Base-by-base conservation (phyloP, 108 stramenopile species). In the Nannochloropsis gaditana region DNA sequence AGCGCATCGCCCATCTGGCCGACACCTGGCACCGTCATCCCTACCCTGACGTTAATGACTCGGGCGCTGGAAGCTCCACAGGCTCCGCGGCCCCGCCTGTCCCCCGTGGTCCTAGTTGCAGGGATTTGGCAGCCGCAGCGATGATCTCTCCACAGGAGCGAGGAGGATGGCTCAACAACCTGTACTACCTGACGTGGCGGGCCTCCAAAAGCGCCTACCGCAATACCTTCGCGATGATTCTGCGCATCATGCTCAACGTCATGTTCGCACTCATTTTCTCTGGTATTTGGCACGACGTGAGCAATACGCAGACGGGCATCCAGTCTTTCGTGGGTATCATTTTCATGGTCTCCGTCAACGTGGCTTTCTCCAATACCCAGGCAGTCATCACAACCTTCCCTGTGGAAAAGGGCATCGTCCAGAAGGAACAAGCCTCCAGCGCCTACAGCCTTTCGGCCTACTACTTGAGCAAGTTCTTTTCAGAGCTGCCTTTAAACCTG, bases 121-220 rank as follows among this genome's bases (percentile, higher is more conserved):
- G n/a, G 59, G 59, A 73, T n/a, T 4, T 73, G n/a, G 59, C 59
- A 15, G 59, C 59, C 2, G 59, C 59, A n/a, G n/a, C 59, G 59
- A n/a, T n/a, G 19, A 73, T 73, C 59, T 73, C 59, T 73, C 59
- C 59, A n/a, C 5, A 73, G 59, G 59, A 73, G 15, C 59, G 59
- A 15, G 59, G 5, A 5, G 59, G 59, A n/a, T 73, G 59, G 59
- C n/a, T 73, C n/a, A 73, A 2, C 59, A 8, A 73, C n/a, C 59
- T 73, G 59, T 73, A 73, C n/a, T 73, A 73, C 59, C n/a, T 73
- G 59, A 73, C 59, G n/a, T 73, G 59, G 59, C 59, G 59, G 59
- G 59, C 59, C 3, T 15, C 19, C 4, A 73, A 73, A n/a, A n/a
- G 19, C 3, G 59, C 59, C 15, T 73, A 73, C 59, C 59, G 59